Evolutionary conservation across 345 rosid species (phyloP).

Genomic region (Corchorus olitorius): DNA sequence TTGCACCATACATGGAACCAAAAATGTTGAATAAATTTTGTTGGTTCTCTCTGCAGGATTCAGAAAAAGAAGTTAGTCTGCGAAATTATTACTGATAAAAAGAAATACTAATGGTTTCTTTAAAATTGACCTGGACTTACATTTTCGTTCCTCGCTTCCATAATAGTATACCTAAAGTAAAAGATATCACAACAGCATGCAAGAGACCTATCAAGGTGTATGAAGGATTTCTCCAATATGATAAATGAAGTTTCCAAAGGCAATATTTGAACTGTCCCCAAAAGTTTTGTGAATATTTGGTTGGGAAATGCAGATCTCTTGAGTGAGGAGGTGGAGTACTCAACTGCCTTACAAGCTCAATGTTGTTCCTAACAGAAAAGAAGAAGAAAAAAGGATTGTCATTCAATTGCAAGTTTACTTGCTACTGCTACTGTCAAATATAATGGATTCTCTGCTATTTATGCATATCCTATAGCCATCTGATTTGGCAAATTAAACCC

Average conservation of each 20-base stretch:
- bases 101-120: no score
- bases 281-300: no score
- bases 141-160: constrained; percentile 52
- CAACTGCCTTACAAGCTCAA: constrained; percentile 4
- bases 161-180: constrained; percentile 47
- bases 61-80: not conserved
- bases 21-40: constrained; percentile 61
- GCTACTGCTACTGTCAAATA: not conserved
- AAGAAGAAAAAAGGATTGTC: not conserved
- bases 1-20: constrained; percentile 52
- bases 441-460: not conserved
- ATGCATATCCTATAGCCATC: no score
- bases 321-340: not conserved
- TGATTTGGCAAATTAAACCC: no score
- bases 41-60: constrained; percentile 50
- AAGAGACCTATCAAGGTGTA: constrained; percentile 41
- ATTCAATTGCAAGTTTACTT: not conserved
- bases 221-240: no score
- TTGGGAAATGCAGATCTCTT: not conserved
- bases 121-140: constrained; percentile 27
- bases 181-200: constrained; percentile 25
- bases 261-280: no score
- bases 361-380: not conserved
- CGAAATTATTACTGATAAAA: not conserved
- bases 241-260: not conserved